Evolutionary conservation across 768 basidiomycete genomes (phyloP), one percentile per base, ranked within the genome.

Genomic region (Lactarius hengduanensis): DNA sequence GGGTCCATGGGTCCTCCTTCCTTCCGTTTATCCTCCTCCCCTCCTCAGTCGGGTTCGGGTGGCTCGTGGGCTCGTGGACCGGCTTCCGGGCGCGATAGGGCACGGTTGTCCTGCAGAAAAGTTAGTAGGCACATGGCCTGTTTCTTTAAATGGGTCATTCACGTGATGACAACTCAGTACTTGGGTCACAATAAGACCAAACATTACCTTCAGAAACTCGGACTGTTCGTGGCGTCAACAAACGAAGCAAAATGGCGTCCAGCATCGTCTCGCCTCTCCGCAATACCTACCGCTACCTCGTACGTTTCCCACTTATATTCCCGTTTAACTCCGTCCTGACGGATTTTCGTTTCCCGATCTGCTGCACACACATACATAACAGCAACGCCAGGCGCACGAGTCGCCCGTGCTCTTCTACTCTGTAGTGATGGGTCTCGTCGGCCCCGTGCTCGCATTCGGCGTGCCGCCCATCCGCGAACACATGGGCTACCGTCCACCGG

Each of bases 331-430:
- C 6, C 47, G 13, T 53, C 13, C 34, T 43, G 11, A 57, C 38
- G 9, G 45, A 50, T 3, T 50, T 53, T 53, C 22, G 13, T 53
- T 15, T n/a, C 11, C 13, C 50, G 6, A 53, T 15, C 11, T 13
- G 50, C 13, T 26, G 22, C 13, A 26, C 22, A n/a, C n/a, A n/a
- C n/a, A n/a, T 22, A 11, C 22, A 13, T 13, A 1, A 28, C 11
- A 96, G 94, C 92, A 94, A 93, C 86, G 90, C 57, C 86, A 89
- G 71, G 92, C 94, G 43, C 94, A 96, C 78, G 94, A 96, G 78
- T 86, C 84, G 72, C 93, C 94, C 34, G 91, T 93, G 76, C 85
- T 95, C 76, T 95, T 95, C 81, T 96, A 88, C 78, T 94, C 94
- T 13, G 82, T 87, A 74, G 77, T 87, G 57, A 78, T 96, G 64